phyloP scores from a whole-genome alignment of 1,284 basidiomycete genomes.

The Polyporus tsugae region DNA sequence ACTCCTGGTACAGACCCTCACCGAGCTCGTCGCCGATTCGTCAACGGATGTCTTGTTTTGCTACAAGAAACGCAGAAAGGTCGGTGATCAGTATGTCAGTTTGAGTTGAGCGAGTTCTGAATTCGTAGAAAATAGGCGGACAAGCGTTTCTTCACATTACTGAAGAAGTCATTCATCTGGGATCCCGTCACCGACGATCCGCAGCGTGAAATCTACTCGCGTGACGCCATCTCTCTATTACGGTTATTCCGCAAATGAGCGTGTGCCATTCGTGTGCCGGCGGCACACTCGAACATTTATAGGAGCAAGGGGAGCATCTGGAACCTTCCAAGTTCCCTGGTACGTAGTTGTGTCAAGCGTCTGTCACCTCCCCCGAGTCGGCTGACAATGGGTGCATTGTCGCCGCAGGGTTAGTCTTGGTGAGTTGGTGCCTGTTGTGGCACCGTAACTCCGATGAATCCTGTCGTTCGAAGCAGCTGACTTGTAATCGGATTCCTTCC shows the following conservation, averaged over 20 bases:
- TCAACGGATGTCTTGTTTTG: constrained; percentile 85
- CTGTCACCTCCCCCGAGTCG: background rate
- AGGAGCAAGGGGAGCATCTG: background rate
- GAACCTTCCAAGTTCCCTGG: background rate
- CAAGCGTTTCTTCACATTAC: constrained; percentile 85
- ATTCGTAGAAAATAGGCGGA: constrained; percentile 72
- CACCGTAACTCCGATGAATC: background rate
- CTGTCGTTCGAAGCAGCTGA: background rate
- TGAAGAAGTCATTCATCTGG: constrained; percentile 88
- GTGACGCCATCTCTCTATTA: constrained; percentile 51
- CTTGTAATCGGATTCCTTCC: background rate
- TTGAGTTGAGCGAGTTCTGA: background rate
- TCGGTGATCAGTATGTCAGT: constrained; percentile 39
- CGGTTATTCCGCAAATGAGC: constrained; percentile 39
- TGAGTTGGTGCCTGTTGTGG: background rate
- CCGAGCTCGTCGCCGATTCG: constrained; percentile 60
- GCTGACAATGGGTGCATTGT: background rate
- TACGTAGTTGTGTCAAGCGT: background rate
- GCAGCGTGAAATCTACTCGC: constrained; percentile 45
- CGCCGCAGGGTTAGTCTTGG: background rate
- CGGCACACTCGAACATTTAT: background rate
- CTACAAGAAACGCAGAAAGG: constrained; percentile 94
- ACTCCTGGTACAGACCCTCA: constrained; percentile 84
- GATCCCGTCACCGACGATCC: constrained; percentile 62
- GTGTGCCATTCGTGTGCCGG: background rate